Conservation (phyloP, 2,329 filamentous ascomycete genomes). For the Ophiostoma sp. region DNA sequence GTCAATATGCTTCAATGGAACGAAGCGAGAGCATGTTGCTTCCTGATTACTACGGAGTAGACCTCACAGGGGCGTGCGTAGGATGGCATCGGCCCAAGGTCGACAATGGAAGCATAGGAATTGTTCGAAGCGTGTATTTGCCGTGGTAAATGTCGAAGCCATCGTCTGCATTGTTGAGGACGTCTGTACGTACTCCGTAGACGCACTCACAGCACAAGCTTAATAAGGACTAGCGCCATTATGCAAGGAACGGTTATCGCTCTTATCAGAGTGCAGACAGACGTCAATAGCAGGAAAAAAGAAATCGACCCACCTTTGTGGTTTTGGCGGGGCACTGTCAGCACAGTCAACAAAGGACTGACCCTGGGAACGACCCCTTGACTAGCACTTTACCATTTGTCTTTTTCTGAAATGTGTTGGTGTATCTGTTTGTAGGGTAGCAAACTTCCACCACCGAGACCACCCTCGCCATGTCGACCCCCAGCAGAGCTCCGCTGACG, state of each 20-base stretch:
- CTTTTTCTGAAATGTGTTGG: not conserved
- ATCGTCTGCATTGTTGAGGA: no score
- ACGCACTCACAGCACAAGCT: no score
- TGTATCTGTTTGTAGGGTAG: not conserved
- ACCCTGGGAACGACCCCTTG: constrained; percentile 4
- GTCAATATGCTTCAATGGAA: no score
- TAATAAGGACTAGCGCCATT: not conserved
- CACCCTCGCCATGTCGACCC: constrained; percentile 16
- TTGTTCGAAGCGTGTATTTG: no score
- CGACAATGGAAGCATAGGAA: no score
- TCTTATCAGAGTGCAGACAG: not conserved
- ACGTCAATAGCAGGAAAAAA: not conserved
- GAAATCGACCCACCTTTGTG: not conserved
- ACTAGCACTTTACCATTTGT: constrained; percentile 1
- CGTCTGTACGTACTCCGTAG: no score
- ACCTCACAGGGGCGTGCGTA: no score
- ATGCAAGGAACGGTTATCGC: constrained; percentile 7
- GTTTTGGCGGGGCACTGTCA: constrained; percentile 4
- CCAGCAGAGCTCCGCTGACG: constrained; percentile 15
- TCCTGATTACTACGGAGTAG: no score
- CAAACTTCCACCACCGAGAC: not conserved
- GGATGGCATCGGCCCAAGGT: no score
- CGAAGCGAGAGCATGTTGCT: no score
- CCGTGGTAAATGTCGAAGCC: no score
- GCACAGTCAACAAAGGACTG: constrained; percentile 6